These are phyloP conservation scores for Apiotrichum veenhuisii DNA, from an alignment of 1,284 basidiomycete species.

Conservation along the genomic window DNA sequence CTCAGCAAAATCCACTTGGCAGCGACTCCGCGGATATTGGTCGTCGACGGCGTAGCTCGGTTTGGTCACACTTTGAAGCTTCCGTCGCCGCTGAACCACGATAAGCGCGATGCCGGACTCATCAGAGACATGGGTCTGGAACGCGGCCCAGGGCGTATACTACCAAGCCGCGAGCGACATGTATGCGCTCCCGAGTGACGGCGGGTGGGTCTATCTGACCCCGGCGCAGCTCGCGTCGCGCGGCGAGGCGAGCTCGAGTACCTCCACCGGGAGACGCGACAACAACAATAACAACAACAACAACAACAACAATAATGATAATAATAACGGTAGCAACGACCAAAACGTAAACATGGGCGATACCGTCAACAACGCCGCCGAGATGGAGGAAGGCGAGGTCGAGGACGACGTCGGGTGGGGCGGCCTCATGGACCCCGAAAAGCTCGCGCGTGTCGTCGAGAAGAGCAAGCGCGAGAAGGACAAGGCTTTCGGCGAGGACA, in stretches of 20 bases:
- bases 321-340: not conserved
- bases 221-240: constrained; percentile 15
- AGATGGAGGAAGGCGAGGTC: constrained; percentile 42
- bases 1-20: too few relatives aligned
- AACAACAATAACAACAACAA: not conserved
- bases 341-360: too few relatives aligned
- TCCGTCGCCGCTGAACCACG: not conserved
- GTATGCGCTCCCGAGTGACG: constrained; percentile 23
- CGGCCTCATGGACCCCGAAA: constrained; percentile 41
- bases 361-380: not conserved
- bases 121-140: constrained; percentile 25
- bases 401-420: constrained; percentile 48
- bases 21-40: too few relatives aligned
- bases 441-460: constrained; percentile 27
- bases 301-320: not conserved
- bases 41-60: too few relatives aligned
- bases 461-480: not conserved
- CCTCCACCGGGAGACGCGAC: not conserved
- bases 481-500: not conserved
- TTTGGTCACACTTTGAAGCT: too few relatives aligned
- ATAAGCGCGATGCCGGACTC: not conserved
- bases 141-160: constrained; percentile 23
- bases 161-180: constrained; percentile 25
- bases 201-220: constrained; percentile 29
- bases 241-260: not conserved